Evolutionary conservation across 202 grass and related monocot species (phyloP), one percentile per base, ranked within the genome.

Genomic region (Setaria italica): DNA sequence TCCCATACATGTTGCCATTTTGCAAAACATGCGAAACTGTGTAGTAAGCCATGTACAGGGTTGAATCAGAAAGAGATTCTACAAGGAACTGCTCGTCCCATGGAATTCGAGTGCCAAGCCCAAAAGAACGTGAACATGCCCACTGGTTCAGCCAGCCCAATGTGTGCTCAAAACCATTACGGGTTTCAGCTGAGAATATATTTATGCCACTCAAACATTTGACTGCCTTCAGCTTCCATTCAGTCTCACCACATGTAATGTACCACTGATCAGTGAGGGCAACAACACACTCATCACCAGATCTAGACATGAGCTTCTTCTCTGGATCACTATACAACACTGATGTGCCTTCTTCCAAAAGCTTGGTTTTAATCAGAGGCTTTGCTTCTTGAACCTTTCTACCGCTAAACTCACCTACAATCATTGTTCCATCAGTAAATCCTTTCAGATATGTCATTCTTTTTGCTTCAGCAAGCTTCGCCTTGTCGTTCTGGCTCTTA

Each of bases 21-120:
- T 97, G 95, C 70, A 97, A 83, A 72, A 87, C 19, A 81, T 97
- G 91, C 59, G 92, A 81, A 51, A 97, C 56, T 1, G 92, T 93
- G 76, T 97, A 95, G 78, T 93, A 95, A 43, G 91, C 89, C 92
- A 95, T 97, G 82, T 97, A 97, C 37, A 97, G 82, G 80, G 92
- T 97, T 73, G 90, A 97, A 88, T 97, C 92, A 35, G 92, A 97
- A 76, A 94, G 94, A 60, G 94, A 94, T 69, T 97, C 92, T 3
- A 97, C 87, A 29, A 97, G 86, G 72, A 92, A 97, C 78, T 94
- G 92, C 54, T 93, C 90, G 5, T 97, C 92, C 94, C 94, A 97
- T 46, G 94, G 92, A 88, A 97, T 89, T 41, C 70, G 90, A n/a
- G 92, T 97, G 29, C 92, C 94, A 30, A 97, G 68, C 29, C 92